Percentiles rank a stretch among this genome's conserved stretches.
Evolutionary conservation across 768 basidiomycete species (phyloP).

Genomic region (Hortiboletus flavorubellus): DNA sequence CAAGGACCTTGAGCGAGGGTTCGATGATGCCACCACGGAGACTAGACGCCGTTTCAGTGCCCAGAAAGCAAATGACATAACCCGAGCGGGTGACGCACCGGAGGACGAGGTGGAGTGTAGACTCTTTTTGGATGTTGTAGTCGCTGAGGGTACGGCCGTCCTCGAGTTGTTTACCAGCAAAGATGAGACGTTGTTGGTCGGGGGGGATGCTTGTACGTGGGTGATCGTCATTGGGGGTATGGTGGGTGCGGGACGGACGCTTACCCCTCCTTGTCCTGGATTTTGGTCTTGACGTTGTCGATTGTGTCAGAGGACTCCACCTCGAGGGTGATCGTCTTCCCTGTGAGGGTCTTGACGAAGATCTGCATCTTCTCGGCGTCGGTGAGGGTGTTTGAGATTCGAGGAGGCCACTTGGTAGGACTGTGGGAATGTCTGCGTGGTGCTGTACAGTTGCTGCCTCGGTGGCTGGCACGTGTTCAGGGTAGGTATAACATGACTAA

Average conservation of each 20-base stretch:
- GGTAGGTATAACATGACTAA: conserved; percentile 17
- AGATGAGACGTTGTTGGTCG: conserved; percentile 27
- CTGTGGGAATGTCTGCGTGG: conserved; percentile 19
- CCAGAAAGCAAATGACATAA: too few relatives aligned
- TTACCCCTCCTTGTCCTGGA: conserved; percentile 70
- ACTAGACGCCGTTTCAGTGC: conserved; percentile 8
- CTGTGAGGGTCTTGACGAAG: conserved; percentile 86
- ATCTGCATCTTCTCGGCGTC: conserved; percentile 51
- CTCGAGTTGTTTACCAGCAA: conserved; percentile 98
- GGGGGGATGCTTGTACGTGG: conserved; percentile 35
- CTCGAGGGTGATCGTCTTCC: conserved; percentile 31
- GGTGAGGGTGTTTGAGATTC: background rate
- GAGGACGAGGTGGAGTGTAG: conserved; percentile 95
- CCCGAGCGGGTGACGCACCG: conserved; percentile 50
- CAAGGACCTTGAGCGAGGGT: conserved; percentile 96
- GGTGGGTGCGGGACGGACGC: conserved; percentile 1
- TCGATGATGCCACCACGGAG: conserved; percentile 85
- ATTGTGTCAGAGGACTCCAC: conserved; percentile 29
- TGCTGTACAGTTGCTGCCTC: conserved; percentile 30
- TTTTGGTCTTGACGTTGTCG: conserved; percentile 29
- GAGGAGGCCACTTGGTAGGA: background rate
- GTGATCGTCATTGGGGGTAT: background rate
- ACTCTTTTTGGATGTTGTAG: conserved; percentile 99
- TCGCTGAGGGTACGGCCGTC: conserved; percentile 95
- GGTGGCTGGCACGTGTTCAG: conserved; percentile 26